A percentile compares a stretch with the other conserved stretches of the same genome.
Conservation (phyloP, 2,329 filamentous ascomycete genomes). For the Trichoderma endophyticum region DNA sequence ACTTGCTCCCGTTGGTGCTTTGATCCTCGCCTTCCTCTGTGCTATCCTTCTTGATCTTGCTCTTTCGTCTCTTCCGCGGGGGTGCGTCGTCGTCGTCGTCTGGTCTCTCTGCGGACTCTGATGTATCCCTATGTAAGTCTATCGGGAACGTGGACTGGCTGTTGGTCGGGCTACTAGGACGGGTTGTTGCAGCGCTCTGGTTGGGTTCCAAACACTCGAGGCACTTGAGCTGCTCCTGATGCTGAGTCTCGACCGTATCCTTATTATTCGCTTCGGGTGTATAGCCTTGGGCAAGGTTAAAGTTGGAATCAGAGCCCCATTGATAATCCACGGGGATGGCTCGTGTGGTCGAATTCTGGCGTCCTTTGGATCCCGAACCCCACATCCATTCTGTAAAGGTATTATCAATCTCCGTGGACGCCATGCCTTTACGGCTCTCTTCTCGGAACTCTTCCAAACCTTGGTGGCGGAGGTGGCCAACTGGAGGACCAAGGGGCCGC, state of each 20-base stretch:
- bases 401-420: slow-evolving; percentile 32
- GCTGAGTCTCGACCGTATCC: slow-evolving; percentile 56
- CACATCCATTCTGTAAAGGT: slow-evolving; percentile 44
- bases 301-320: slow-evolving; percentile 68
- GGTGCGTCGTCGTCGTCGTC: slow-evolving; percentile 39
- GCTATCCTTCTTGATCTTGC: slow-evolving; percentile 45
- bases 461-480: slow-evolving; percentile 43
- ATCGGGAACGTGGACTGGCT: slow-evolving; percentile 15
- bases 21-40: slow-evolving; percentile 42
- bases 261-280: slow-evolving; percentile 52
- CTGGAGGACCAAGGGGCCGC: slow-evolving; percentile 32
- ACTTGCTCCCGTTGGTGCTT: slow-evolving; percentile 28
- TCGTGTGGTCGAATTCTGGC: slow-evolving; percentile 29
- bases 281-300: slow-evolving; percentile 57
- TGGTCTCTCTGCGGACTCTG: slow-evolving; percentile 30
- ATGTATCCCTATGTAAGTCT: slow-evolving; percentile 18
- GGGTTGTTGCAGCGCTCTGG: slow-evolving; percentile 57
- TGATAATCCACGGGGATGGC: slow-evolving; percentile 48
- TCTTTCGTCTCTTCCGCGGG: slow-evolving; percentile 54
- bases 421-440: slow-evolving; percentile 36
- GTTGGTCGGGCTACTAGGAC: slow-evolving; percentile 52
- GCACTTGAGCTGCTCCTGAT: slow-evolving; percentile 52
- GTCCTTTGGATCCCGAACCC: slow-evolving; percentile 32
- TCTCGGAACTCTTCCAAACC: slow-evolving; percentile 42
- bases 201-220: slow-evolving; percentile 56